Conservation (phyloP, 106 monocot species). For the Platanthera zijinensis region DNA sequence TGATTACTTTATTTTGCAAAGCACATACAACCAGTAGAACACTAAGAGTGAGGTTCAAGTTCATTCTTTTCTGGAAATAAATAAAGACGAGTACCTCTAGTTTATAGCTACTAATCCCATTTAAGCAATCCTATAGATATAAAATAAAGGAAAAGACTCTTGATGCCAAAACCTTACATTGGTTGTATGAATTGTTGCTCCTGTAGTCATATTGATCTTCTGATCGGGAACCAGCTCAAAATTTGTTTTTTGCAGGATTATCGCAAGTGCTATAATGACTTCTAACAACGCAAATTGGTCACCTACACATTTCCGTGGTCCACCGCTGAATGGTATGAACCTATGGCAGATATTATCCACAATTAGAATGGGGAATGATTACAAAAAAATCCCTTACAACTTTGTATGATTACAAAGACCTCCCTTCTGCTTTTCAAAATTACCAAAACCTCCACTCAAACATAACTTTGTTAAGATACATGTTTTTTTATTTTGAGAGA, state of each 20-base stretch:
- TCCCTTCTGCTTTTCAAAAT: no score
- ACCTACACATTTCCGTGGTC: slow-evolving; percentile 94
- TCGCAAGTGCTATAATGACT: slow-evolving; percentile 72
- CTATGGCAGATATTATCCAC: slow-evolving; percentile 18
- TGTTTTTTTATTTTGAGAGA: no score
- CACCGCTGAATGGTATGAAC: slow-evolving; percentile 96
- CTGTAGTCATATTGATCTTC: slow-evolving; percentile 96
- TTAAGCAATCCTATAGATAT: neutral
- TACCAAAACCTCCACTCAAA: no score
- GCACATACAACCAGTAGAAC: neutral
- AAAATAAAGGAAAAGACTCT: neutral
- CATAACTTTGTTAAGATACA: no score
- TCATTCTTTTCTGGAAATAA: neutral
- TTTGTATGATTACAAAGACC: no score
- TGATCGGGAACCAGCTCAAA: slow-evolving; percentile 78
- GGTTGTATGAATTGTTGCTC: slow-evolving; percentile 94
- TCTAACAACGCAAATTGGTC: slow-evolving; percentile 97
- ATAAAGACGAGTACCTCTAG: neutral
- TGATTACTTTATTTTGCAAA: neutral
- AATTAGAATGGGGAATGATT: neutral
- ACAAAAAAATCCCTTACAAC: no score
- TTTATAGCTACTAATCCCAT: neutral
- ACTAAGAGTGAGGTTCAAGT: neutral
- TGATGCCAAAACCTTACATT: slow-evolving; percentile 48
- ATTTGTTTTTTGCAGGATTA: slow-evolving; percentile 69